Conservation (phyloP, 2,329 filamentous ascomycete species). For the Verticillium dahliae region DNA sequence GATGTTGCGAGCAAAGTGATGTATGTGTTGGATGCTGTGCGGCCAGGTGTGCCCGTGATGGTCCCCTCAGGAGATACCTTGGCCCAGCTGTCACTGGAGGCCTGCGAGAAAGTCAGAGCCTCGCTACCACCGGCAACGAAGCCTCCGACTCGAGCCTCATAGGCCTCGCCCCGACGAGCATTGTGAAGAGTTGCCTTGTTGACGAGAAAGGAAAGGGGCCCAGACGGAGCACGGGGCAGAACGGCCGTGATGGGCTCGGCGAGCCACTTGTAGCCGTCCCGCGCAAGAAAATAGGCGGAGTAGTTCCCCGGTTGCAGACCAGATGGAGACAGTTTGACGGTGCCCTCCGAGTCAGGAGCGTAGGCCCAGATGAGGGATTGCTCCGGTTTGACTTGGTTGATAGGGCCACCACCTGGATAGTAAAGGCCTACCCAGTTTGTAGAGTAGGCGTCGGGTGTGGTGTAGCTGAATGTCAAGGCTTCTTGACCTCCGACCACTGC, state of each 20-base stretch:
- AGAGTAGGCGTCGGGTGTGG: conserved; percentile 16
- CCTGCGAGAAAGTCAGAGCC: conserved; percentile 20
- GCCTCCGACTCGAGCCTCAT: conserved; percentile 22
- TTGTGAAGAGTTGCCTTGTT: conserved; percentile 25
- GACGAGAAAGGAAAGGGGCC: conserved; percentile 19
- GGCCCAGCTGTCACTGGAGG: conserved; percentile 21
- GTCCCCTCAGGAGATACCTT: conserved; percentile 21
- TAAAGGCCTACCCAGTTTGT: conserved; percentile 33
- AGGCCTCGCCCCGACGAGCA: conserved; percentile 24
- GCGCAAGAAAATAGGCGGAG: conserved; percentile 27
- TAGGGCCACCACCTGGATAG: conserved; percentile 24
- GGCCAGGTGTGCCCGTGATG: conserved; percentile 26
- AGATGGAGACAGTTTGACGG: conserved; percentile 15
- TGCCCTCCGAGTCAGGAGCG: conserved; percentile 19
- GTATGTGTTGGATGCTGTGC: conserved; percentile 9
- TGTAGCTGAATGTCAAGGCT: conserved; percentile 27
- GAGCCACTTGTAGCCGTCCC: conserved; percentile 27
- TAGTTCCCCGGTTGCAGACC: conserved; percentile 23
- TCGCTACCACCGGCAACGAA: conserved; percentile 21
- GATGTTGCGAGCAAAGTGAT: conserved; percentile 21
- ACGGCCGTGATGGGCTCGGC: conserved; percentile 23
- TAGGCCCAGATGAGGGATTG: conserved; percentile 26
- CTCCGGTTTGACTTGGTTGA: conserved; percentile 19
- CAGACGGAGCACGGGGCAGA: conserved; percentile 7
- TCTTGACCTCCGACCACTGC: background rate